phyloP scores from a whole-genome alignment of 768 basidiomycete species.

The Tulasnella calospora region DNA sequence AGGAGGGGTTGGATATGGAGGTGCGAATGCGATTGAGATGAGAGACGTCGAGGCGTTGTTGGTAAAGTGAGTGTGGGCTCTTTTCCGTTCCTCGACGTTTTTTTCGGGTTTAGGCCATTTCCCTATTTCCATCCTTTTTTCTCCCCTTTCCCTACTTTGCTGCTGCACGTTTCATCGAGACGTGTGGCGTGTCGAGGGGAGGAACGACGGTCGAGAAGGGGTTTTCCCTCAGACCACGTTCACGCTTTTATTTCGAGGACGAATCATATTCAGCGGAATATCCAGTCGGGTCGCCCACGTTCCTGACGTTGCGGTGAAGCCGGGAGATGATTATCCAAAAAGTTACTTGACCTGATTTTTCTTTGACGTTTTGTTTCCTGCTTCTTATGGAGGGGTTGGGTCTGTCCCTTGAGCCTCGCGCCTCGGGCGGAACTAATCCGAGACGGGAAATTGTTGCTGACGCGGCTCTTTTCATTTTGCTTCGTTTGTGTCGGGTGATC shows the following conservation, averaged over 20 bases:
- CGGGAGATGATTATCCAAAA: neutral
- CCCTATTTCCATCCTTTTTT: neutral
- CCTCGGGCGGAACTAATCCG: neutral
- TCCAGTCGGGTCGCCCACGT: neutral
- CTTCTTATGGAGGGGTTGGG: neutral
- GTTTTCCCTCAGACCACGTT: neutral
- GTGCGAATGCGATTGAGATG: neutral
- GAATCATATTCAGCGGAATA: conserved; percentile 4
- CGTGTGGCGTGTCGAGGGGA: neutral
- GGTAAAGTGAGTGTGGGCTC: conserved; percentile 17
- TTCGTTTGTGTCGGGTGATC: neutral
- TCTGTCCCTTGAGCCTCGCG: neutral
- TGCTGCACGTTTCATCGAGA: neutral
- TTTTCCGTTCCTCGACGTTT: neutral
- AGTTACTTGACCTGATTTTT: conserved; percentile 7
- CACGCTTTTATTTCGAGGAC: neutral
- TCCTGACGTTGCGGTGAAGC: neutral
- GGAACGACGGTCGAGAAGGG: neutral
- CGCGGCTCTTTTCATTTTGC: neutral
- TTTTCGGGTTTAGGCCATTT: too few relatives aligned
- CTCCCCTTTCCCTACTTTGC: neutral
- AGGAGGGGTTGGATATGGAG: conserved; percentile 14
- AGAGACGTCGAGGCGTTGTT: conserved; percentile 23
- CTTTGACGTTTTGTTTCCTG: neutral
- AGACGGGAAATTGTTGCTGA: neutral